phyloP scores from a whole-genome alignment of 139 green algal genomes.

The Tetradesmus lagerheimii region DNA sequence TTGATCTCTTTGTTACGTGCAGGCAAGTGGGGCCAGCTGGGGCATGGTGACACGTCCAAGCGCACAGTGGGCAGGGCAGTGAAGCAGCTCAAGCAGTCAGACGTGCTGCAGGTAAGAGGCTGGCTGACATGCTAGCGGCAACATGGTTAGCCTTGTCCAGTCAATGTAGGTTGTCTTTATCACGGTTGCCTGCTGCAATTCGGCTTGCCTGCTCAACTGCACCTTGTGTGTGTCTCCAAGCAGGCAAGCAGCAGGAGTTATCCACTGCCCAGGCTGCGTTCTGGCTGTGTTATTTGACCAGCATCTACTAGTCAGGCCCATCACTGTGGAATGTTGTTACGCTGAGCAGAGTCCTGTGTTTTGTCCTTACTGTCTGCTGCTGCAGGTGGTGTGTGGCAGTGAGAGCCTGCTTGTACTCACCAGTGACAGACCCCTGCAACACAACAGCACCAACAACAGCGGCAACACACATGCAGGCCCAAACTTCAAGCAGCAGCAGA shows the following conservation, averaged over 20 bases:
- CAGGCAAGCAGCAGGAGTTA: too few relatives aligned
- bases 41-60: conserved; percentile 42
- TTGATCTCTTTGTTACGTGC: not conserved
- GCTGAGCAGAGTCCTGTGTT: too few relatives aligned
- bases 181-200: too few relatives aligned
- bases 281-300: too few relatives aligned
- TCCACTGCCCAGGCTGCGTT: too few relatives aligned
- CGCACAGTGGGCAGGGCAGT: conserved; percentile 32
- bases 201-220: too few relatives aligned
- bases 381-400: conserved; percentile 27
- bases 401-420: conserved; percentile 28
- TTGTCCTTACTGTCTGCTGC: not conserved
- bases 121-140: not conserved
- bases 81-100: conserved; percentile 29
- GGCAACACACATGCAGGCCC: not conserved
- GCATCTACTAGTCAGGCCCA: too few relatives aligned
- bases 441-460: not conserved
- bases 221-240: too few relatives aligned
- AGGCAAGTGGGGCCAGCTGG: conserved; percentile 41
- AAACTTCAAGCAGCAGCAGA: not conserved
- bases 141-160: too few relatives aligned
- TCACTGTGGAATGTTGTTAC: too few relatives aligned
- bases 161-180: too few relatives aligned
- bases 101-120: conserved; percentile 13
- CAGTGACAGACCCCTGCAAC: not conserved